phyloP scores from a whole-genome alignment of 179 eudicot species.

The Silene noctiflora region DNA sequence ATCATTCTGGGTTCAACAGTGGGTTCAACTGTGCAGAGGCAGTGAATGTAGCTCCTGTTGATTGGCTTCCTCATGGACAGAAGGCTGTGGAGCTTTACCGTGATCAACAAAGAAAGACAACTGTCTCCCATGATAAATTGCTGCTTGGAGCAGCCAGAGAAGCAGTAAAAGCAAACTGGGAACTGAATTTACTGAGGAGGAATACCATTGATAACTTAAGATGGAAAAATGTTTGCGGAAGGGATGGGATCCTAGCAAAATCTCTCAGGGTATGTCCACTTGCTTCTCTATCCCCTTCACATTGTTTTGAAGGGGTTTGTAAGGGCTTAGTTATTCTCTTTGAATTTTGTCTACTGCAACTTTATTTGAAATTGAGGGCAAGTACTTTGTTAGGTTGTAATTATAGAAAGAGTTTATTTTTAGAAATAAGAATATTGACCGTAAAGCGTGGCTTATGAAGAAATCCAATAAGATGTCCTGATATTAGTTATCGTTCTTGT shows the following conservation, averaged over 20 bases:
- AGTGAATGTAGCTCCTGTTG: conserved; percentile 97
- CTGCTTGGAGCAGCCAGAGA: conserved; percentile 97
- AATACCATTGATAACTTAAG: conserved; percentile 61
- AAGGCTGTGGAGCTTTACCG: conserved; percentile 95
- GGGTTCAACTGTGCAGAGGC: conserved; percentile 99
- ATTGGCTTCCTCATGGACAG: conserved; percentile 97
- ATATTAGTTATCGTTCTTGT: background rate
- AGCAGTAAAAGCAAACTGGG: conserved; percentile 97
- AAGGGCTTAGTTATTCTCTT: background rate
- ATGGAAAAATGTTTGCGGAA: conserved; percentile 92
- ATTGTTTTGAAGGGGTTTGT: conserved; percentile 1
- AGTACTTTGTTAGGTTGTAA: background rate
- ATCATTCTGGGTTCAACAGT: conserved; percentile 94
- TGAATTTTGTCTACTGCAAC: background rate
- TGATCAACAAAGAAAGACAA: conserved; percentile 78
- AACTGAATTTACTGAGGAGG: conserved; percentile 66
- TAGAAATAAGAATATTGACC: background rate
- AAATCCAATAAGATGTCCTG: background rate
- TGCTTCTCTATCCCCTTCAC: background rate
- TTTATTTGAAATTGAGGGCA: background rate
- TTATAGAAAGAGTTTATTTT: background rate
- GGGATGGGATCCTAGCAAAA: conserved; percentile 77
- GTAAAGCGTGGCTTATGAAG: background rate
- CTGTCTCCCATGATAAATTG: conserved; percentile 93
- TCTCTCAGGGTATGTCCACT: conserved; percentile 63